These are phyloP conservation scores for Globisporangium mamillatum DNA, from an alignment of 352 stramenopile species.

Conservation along the genomic window DNA sequence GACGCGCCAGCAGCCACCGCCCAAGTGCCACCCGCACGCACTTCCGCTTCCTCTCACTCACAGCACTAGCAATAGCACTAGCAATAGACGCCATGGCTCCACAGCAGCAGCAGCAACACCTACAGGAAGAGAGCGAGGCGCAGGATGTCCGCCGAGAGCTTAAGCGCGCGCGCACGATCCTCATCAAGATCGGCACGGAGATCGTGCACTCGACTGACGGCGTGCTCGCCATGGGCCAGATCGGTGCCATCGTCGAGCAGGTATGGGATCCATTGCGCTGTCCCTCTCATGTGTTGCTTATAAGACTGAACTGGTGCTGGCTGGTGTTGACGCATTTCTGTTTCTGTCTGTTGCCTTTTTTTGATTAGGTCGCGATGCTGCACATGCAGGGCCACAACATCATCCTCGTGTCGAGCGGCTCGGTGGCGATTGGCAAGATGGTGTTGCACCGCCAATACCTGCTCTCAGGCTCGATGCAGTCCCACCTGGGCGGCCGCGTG, in stretches of 20 bases:
- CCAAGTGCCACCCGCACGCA: not conserved
- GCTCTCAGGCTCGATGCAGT: conserved; percentile 82
- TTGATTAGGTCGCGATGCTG: conserved; percentile 56
- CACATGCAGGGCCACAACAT: conserved; percentile 83
- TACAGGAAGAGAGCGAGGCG: conserved; percentile 4
- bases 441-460: conserved; percentile 79
- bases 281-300: not conserved
- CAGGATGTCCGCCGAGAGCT: conserved; percentile 34
- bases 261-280: conserved; percentile 1
- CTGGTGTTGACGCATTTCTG: too few relatives aligned
- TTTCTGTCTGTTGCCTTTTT: too few relatives aligned
- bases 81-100: not conserved
- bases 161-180: conserved; percentile 62
- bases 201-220: conserved; percentile 80
- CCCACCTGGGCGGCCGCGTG: conserved; percentile 64
- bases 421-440: conserved; percentile 77
- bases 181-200: conserved; percentile 86
- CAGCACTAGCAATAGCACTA: not conserved
- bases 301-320: not conserved
- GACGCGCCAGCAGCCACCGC: not conserved
- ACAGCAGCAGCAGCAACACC: conserved; percentile 5
- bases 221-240: conserved; percentile 80
- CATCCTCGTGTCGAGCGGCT: conserved; percentile 82
- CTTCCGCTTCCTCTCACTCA: not conserved
- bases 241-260: conserved; percentile 81